These are phyloP conservation scores for Venturia oleaginea DNA, from an alignment of 2,329 filamentous ascomycete genomes.

Conservation along the genomic window DNA sequence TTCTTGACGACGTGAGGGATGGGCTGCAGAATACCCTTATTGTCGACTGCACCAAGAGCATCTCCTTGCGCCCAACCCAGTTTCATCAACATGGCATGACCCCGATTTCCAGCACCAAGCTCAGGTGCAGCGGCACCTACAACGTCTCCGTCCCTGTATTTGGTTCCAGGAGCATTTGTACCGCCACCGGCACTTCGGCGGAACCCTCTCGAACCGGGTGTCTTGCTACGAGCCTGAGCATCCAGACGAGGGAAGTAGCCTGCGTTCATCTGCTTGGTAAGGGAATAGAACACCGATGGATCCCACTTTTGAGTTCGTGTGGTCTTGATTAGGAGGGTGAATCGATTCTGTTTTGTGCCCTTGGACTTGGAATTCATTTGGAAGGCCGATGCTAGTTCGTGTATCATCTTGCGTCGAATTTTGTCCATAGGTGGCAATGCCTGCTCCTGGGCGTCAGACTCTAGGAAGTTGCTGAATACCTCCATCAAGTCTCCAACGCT, in stretches of 20 bases:
- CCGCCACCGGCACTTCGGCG: background rate
- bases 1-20: slow-evolving; percentile 83
- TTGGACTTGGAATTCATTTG: slow-evolving; percentile 76
- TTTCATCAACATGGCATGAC: slow-evolving; percentile 81
- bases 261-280: slow-evolving; percentile 38
- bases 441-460: slow-evolving; percentile 54
- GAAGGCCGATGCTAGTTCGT: slow-evolving; percentile 67
- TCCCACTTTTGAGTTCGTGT: slow-evolving; percentile 53
- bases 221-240: background rate
- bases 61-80: slow-evolving; percentile 94
- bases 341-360: slow-evolving; percentile 63
- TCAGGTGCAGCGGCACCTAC: slow-evolving; percentile 81
- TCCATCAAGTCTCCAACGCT: slow-evolving; percentile 58
- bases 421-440: slow-evolving; percentile 80
- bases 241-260: slow-evolving; percentile 27
- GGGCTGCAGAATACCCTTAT: slow-evolving; percentile 80
- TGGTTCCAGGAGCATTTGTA: slow-evolving; percentile 1
- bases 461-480: slow-evolving; percentile 65
- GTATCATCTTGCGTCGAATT: slow-evolving; percentile 64
- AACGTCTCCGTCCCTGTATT: slow-evolving; percentile 73
- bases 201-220: slow-evolving; percentile 14
- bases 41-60: slow-evolving; percentile 69
- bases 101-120: slow-evolving; percentile 72
- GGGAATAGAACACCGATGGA: slow-evolving; percentile 43
- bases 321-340: slow-evolving; percentile 70